Base-by-base conservation (phyloP, 805 yeast genomes). In the Yarrowia divulgata region DNA sequence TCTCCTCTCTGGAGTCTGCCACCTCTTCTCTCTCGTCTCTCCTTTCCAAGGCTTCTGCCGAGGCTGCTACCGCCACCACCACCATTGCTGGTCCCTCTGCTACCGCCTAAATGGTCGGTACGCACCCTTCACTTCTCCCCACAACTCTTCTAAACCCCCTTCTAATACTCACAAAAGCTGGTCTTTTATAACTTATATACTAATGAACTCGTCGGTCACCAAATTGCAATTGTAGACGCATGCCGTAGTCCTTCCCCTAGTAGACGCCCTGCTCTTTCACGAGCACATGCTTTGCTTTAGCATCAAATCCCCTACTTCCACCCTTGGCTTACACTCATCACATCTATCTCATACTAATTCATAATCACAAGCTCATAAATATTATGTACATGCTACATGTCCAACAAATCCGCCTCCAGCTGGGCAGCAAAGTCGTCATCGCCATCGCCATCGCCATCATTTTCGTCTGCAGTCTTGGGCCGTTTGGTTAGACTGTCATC, bases 361-460 rank as follows among this genome's bases (percentile, higher is more conserved):
- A 19, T 23, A 48, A 16, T 49, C 13, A 35, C 40, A 34, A 34
- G 23, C 48, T 57, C 63, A 57, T 57, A 57, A 57, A 60, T 60
- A 57, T 42, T n/a, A 60, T 57, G 43, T 60, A 60, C 52, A 60
- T 60, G 48, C 52, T 60, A 60, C 66, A 60, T 60, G 66, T 45
- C 66, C 52, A 60, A 60, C 52, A 60, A 45, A 34, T 60, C 66
- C 6, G 66, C 66, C 46, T 60, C 66, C 18, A 60, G 52, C 52
- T 60, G 66, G 50, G 66, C 78, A 37, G 74, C 78, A 49, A 73
- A 73, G 55, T 67, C 72, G 42, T 73, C 74, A n/a, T 69, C 72
- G 14, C 69, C 71, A 9, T 39, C 52, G 4, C 23, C 68, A 13
- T 45, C 68, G n/a, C 34, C 69, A n/a, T 66, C 71, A 16, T 62